phyloP scores from a whole-genome alignment of 2,329 filamentous ascomycete genomes.

The Aureobasidium subglaciale region DNA sequence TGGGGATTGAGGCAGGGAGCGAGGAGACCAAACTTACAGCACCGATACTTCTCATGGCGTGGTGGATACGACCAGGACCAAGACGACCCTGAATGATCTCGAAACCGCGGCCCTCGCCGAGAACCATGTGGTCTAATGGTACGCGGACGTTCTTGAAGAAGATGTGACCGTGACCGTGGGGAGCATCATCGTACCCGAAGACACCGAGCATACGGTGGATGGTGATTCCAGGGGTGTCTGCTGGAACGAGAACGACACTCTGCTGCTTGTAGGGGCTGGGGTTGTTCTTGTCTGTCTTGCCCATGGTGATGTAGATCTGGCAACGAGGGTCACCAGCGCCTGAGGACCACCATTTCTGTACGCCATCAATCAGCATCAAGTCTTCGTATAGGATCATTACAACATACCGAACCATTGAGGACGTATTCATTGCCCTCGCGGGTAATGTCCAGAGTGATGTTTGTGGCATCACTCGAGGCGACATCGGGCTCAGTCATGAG shows the following conservation, averaged over 20 bases:
- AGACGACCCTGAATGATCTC: slow-evolving; percentile 98
- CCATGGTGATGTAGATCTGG: slow-evolving; percentile 93
- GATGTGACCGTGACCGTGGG: slow-evolving; percentile 93
- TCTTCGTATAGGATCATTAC: background rate
- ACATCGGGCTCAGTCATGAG: slow-evolving; percentile 47
- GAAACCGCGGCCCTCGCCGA: slow-evolving; percentile 89
- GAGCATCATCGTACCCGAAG: slow-evolving; percentile 96
- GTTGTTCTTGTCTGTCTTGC: slow-evolving; percentile 75
- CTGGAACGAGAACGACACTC: slow-evolving; percentile 84
- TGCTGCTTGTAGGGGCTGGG: slow-evolving; percentile 79
- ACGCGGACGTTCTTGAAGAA: slow-evolving; percentile 85
- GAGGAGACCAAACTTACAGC: slow-evolving; percentile 45
- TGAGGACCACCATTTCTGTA: slow-evolving; percentile 97
- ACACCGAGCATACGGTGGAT: slow-evolving; percentile 89
- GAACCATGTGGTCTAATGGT: slow-evolving; percentile 73
- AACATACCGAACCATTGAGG: slow-evolving; percentile 70
- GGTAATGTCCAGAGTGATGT: slow-evolving; percentile 60
- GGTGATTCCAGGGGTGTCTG: slow-evolving; percentile 75
- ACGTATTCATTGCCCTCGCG: slow-evolving; percentile 83
- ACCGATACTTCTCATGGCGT: slow-evolving; percentile 92
- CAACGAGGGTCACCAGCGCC: slow-evolving; percentile 90
- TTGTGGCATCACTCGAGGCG: slow-evolving; percentile 44
- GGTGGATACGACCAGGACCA: slow-evolving; percentile 92
- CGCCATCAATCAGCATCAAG: background rate
- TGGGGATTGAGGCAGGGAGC: too few relatives aligned